A percentile compares a stretch with the other conserved stretches of the same genome.
Evolutionary conservation across 768 basidiomycete genomes (phyloP).

Genomic region (Termitomyces sp.): DNA sequence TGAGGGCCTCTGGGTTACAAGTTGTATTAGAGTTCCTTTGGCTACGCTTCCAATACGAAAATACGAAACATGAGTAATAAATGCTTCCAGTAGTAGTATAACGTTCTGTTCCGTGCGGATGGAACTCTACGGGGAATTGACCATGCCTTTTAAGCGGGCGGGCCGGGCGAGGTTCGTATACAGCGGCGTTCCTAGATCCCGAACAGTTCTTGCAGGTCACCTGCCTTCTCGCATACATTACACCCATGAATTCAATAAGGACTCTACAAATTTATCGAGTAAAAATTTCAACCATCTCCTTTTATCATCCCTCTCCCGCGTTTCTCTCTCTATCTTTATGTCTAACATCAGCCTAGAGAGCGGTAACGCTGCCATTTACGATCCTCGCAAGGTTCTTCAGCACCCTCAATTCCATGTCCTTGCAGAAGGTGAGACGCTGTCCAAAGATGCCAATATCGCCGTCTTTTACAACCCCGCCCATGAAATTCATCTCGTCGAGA

Average conservation of each 20-base stretch:
- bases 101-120: too few relatives aligned
- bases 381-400: conserved; percentile 50
- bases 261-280: not conserved
- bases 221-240: not conserved
- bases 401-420: conserved; percentile 52
- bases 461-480: conserved; percentile 61
- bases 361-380: conserved; percentile 43
- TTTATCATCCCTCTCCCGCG: not conserved
- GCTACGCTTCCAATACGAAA: not conserved
- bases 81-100: not conserved
- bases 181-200: not conserved
- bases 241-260: not conserved
- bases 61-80: too few relatives aligned
- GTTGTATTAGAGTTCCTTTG: too few relatives aligned
- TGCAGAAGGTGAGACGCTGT: conserved; percentile 42
- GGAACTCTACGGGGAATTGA: too few relatives aligned
- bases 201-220: not conserved
- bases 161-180: conserved; percentile 1
- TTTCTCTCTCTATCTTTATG: conserved; percentile 1
- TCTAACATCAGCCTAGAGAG: conserved; percentile 24
- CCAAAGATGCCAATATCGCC: conserved; percentile 47
- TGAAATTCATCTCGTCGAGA: conserved; percentile 64
- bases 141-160: too few relatives aligned
- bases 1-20: not conserved
- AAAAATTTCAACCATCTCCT: too few relatives aligned